These are phyloP conservation scores for Adansonia gregorii DNA, from an alignment of 441 rosid species.

Conservation along the genomic window DNA sequence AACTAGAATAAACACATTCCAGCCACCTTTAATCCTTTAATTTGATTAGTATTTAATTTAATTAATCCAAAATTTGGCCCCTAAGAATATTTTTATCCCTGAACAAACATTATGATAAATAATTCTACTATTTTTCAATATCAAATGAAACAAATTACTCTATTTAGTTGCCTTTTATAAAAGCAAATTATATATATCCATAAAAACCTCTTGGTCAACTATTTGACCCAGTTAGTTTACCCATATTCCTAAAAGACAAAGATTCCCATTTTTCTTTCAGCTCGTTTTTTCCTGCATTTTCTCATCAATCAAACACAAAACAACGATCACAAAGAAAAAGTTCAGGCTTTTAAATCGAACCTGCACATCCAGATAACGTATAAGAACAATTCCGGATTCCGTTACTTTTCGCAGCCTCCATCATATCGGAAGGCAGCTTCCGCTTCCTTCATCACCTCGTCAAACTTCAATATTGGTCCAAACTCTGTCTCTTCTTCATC, in stretches of 20 bases:
- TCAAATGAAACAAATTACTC: neutral
- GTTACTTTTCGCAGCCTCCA: conserved; percentile 63
- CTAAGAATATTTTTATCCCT: neutral
- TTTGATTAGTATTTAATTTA: neutral
- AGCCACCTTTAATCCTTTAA: neutral
- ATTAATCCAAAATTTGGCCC: neutral
- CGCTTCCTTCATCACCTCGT: conserved; percentile 68
- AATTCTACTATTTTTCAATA: neutral
- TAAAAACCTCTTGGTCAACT: neutral
- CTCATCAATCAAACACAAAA: conserved; percentile 17
- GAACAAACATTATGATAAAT: neutral
- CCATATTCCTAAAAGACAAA: neutral
- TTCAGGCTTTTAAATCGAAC: conserved; percentile 35
- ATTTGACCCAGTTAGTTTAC: neutral
- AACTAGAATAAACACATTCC: neutral
- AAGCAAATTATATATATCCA: neutral
- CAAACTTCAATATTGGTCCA: conserved; percentile 72
- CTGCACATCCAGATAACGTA: conserved; percentile 81
- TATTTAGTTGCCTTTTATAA: neutral
- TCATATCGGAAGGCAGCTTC: conserved; percentile 75
- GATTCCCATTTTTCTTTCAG: neutral
- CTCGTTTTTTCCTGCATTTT: conserved; percentile 16
- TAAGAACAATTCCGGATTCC: conserved; percentile 72
- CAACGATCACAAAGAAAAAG: neutral
- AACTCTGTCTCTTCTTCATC: conserved; percentile 65